phyloP scores from a whole-genome alignment of 2,329 filamentous ascomycete species.

The Elsinoe necatrix region DNA sequence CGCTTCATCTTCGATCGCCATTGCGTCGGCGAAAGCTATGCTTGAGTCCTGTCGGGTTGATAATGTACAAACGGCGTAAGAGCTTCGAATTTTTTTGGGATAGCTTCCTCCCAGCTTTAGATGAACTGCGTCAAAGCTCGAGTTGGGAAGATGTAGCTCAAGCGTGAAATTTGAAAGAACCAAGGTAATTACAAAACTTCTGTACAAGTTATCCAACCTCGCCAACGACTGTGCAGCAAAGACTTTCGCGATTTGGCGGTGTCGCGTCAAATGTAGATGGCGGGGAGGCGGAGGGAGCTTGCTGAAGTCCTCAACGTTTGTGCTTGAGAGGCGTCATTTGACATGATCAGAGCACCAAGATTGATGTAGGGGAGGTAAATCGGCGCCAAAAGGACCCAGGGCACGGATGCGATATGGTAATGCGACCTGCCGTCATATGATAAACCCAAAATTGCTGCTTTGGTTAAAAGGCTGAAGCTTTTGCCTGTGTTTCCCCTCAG shows the following conservation, averaged over 20 bases:
- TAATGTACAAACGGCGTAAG: slow-evolving; percentile 4
- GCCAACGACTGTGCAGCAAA: slow-evolving; percentile 9
- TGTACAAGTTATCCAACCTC: slow-evolving; percentile 12
- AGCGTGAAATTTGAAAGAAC: not conserved
- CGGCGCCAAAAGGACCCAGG: not conserved
- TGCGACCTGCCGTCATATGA: slow-evolving; percentile 10
- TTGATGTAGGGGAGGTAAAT: not conserved
- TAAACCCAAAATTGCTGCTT: slow-evolving; percentile 7
- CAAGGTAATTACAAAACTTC: not conserved
- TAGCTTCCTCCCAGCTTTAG: not conserved
- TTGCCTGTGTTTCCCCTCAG: slow-evolving; percentile 5
- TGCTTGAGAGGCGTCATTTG: slow-evolving; percentile 6
- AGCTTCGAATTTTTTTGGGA: slow-evolving; percentile 1
- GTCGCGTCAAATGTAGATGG: slow-evolving; percentile 15
- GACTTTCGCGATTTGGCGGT: not conserved
- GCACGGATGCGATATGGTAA: slow-evolving; percentile 1
- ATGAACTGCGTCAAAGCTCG: slow-evolving; percentile 9
- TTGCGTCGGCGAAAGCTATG: slow-evolving; percentile 15
- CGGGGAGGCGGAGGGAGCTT: slow-evolving; percentile 13
- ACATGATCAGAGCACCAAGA: not conserved
- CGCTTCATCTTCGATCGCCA: slow-evolving; percentile 44
- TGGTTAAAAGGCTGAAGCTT: not conserved
- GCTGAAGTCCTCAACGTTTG: slow-evolving; percentile 3
- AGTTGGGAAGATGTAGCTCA: not conserved
- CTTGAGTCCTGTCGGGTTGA: not conserved